Conservation (phyloP, 129 eudicot species). For the Tanacetum coccineum region DNA sequence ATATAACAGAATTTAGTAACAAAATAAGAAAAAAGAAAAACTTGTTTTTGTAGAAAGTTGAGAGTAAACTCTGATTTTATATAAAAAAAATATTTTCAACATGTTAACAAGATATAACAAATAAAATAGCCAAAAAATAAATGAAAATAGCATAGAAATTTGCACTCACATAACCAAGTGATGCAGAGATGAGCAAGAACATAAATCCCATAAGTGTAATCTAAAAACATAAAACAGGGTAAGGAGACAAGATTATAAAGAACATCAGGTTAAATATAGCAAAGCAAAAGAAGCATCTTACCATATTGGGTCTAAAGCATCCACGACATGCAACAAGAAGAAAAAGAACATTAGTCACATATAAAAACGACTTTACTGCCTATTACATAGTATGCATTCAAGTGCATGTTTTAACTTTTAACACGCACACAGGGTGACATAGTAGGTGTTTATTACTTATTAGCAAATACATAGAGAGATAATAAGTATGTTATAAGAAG, state of each 20-base stretch:
- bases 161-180: conserved; percentile 90
- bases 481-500: background rate
- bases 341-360: conserved; percentile 29
- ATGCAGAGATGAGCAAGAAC: conserved; percentile 79
- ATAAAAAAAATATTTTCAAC: no score
- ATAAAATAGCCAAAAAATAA: no score
- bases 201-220: conserved; percentile 86
- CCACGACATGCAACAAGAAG: conserved; percentile 47
- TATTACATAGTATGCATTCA: background rate
- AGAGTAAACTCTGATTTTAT: background rate
- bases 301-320: conserved; percentile 89
- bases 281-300: conserved; percentile 27
- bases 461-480: conserved; percentile 3
- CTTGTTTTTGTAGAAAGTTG: background rate
- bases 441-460: background rate
- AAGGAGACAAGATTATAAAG: conserved; percentile 17
- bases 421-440: background rate
- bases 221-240: conserved; percentile 40
- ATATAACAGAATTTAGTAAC: conserved; percentile 1
- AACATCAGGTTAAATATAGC: conserved; percentile 3
- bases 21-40: background rate
- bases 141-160: background rate
- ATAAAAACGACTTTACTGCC: background rate
- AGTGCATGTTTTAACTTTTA: background rate
- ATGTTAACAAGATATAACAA: no score